Percentiles rank a stretch among this genome's conserved stretches.
These are phyloP conservation scores for Leptographium radiaticola DNA, from an alignment of 2,329 filamentous ascomycete genomes.

Conservation along the genomic window DNA sequence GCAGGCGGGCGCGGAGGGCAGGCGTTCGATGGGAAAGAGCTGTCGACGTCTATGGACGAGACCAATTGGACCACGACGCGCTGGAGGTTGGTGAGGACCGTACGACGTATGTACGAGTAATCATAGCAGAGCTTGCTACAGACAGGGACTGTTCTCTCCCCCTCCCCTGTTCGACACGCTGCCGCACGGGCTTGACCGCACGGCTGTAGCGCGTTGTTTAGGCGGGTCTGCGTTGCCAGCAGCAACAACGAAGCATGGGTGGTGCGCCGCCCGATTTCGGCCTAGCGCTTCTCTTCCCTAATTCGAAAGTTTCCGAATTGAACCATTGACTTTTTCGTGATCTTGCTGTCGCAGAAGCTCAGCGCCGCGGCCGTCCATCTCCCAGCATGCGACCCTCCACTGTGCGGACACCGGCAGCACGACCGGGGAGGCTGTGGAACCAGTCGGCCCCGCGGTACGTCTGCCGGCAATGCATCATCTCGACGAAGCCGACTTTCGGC, in stretches of 20 bases:
- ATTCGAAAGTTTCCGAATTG: not conserved
- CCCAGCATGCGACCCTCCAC: slow-evolving; percentile 7
- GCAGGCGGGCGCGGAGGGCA: not conserved
- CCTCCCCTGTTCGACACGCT: not conserved
- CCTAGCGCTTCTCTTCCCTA: not conserved
- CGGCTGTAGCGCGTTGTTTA: not conserved
- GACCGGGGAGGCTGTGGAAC: slow-evolving; percentile 1
- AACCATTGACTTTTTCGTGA: not conserved
- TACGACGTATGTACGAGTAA: no score
- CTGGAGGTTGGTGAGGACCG: no score
- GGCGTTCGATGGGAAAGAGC: not conserved
- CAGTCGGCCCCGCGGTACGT: slow-evolving; percentile 22
- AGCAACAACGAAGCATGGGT: not conserved
- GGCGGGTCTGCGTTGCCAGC: slow-evolving; percentile 2
- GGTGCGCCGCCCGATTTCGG: not conserved
- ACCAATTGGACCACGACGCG: no score
- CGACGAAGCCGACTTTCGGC: not conserved
- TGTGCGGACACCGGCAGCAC: slow-evolving; percentile 2
- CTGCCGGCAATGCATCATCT: slow-evolving; percentile 35
- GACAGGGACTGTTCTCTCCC: not conserved
- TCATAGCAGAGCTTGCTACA: no score
- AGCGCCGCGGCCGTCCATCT: not conserved
- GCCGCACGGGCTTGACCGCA: not conserved
- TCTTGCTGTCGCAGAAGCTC: not conserved
- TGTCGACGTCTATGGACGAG: no score